phyloP scores from a whole-genome alignment of 352 stramenopile genomes.

The Peronospora tabacina region DNA sequence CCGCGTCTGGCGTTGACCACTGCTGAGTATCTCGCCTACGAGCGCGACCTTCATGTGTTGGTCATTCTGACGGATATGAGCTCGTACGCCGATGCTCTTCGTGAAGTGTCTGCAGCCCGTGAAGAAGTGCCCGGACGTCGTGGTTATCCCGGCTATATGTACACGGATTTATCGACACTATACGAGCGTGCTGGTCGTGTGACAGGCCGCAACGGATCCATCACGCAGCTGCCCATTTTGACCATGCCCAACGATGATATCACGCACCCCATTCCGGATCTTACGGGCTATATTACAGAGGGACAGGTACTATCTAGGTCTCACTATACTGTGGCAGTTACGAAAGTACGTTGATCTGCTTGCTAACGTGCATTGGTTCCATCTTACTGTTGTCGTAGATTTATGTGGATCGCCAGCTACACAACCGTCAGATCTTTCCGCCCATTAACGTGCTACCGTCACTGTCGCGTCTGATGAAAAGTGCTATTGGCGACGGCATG shows the following conservation, averaged over 20 bases:
- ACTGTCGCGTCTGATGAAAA: slow-evolving; percentile 99
- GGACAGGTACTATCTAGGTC: slow-evolving; percentile 76
- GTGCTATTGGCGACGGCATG: slow-evolving; percentile 98
- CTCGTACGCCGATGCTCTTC: slow-evolving; percentile 96
- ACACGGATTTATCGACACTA: slow-evolving; percentile 99
- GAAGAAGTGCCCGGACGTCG: slow-evolving; percentile 95
- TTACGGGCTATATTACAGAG: slow-evolving; percentile 99
- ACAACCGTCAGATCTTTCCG: slow-evolving; percentile 99
- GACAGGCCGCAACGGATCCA: slow-evolving; percentile 95
- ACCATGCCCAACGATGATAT: slow-evolving; percentile 99
- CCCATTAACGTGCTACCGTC: slow-evolving; percentile 99
- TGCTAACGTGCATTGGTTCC: slow-evolving; percentile 9
- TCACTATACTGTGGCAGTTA: neutral
- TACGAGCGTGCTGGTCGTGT: slow-evolving; percentile 98
- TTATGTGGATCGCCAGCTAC: slow-evolving; percentile 96
- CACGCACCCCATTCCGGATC: slow-evolving; percentile 99
- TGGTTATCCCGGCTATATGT: slow-evolving; percentile 99
- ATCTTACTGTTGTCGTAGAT: slow-evolving; percentile 49
- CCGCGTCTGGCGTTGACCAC: slow-evolving; percentile 96
- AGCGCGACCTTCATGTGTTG: slow-evolving; percentile 98
- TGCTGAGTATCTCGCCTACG: slow-evolving; percentile 98
- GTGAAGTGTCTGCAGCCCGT: slow-evolving; percentile 92
- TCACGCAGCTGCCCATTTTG: slow-evolving; percentile 98
- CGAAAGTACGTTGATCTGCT: neutral
- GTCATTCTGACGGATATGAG: slow-evolving; percentile 99